Evolutionary conservation across 2,329 filamentous ascomycete genomes (phyloP), one percentile per base, ranked within the genome.

Genomic region (Paecilomyces formosus): DNA sequence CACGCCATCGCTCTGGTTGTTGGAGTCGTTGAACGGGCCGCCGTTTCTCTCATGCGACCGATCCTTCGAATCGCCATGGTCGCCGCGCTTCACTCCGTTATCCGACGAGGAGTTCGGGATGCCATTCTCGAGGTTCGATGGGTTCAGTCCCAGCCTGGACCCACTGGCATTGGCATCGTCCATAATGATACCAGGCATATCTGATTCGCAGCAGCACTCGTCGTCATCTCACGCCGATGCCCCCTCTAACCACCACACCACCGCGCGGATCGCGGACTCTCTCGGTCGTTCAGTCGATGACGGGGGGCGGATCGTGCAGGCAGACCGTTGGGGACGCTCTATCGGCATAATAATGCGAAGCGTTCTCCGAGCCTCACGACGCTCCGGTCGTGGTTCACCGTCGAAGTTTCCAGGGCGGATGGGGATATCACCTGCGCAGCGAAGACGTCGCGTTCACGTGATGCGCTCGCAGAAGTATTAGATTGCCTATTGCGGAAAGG

Each of bases 151-250:
- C 54, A 61, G 66, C 56, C 62, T 60, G 58, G 65, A 63, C 64
- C 65, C 66, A 60, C 68, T 68, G 56, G 65, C 57, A 53, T 63
- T 70, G 63, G 63, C 64, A 67, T 72, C 66, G 57, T 75, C 74
- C 74, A 76, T 76, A 65, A 75, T 64, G 66, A 76, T 68, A 58
- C 74, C 74, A 66, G 74, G 74, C 74, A 76, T 76, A 55, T 74
- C 70, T 72, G 56, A 61, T 58, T 35, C 57, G 56, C 58, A 58
- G 53, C 51, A 53, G 53, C 57, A 57, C 57, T 61, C 58, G 45
- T 61, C 58, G 45, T 64, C 53, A 57, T 54, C 58, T 54, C 28
- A 55, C 61, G 61, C 64, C 63, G 66, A 31, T 31, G 30, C 68
- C 65, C 69, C 65, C 64, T 68, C 50, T 45, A 45, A 15, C 39